Evolutionary conservation across 345 rosid species (phyloP).

Genomic region (Salix koriyanagi): DNA sequence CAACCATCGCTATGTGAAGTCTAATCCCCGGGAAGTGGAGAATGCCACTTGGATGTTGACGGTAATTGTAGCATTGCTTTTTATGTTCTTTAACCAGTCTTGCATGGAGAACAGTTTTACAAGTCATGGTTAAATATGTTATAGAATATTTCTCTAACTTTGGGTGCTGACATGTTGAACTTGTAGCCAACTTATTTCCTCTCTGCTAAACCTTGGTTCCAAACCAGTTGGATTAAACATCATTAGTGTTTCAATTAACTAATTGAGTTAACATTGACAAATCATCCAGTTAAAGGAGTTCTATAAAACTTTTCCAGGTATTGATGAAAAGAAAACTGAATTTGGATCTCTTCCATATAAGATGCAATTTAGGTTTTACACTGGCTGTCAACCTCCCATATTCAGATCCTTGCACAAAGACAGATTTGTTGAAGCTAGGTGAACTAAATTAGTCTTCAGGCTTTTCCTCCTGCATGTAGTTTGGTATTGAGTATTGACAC

Average conservation of each 20-base stretch:
- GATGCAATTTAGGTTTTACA: not conserved
- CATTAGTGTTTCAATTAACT: no score
- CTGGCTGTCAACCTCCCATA: not conserved
- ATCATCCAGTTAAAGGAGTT: no score
- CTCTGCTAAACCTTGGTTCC: not conserved
- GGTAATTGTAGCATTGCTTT: conserved; percentile 4
- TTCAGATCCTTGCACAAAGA: not conserved
- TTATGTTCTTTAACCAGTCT: not conserved
- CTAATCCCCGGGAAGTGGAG: conserved; percentile 80
- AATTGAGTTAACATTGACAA: no score
- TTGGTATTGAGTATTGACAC: not conserved
- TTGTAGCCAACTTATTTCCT: not conserved
- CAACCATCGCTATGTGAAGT: conserved; percentile 76
- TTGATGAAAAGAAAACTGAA: no score
- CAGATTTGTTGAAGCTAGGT: not conserved
- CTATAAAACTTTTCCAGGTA: no score
- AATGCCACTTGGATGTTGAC: conserved; percentile 74
- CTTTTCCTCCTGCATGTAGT: not conserved
- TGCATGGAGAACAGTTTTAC: not conserved
- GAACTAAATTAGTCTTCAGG: not conserved
- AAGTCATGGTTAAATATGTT: not conserved
- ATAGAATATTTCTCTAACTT: not conserved
- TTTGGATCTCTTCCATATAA: not conserved
- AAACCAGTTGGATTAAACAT: not conserved
- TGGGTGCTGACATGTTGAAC: not conserved